Conservation (phyloP, 768 basidiomycete species). For the Boletus coccyginus region DNA sequence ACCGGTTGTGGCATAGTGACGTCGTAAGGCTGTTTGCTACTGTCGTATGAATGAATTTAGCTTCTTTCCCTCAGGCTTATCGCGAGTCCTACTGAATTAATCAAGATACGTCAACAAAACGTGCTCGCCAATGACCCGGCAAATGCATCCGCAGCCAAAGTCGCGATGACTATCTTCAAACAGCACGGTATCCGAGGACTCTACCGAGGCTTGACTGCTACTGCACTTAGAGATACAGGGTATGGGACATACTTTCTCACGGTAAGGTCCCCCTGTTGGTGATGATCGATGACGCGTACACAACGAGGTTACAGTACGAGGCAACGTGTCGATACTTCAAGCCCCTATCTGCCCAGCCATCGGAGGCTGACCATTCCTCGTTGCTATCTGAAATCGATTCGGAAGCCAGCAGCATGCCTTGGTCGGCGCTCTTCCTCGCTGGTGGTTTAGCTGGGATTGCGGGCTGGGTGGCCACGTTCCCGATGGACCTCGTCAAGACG, state of each 20-base stretch:
- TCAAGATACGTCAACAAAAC: constrained; percentile 84
- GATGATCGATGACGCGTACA: constrained; percentile 1
- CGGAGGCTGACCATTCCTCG: constrained; percentile 31
- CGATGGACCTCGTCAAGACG: constrained; percentile 88
- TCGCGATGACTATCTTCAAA: constrained; percentile 56
- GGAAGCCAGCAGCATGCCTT: constrained; percentile 37
- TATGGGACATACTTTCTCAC: constrained; percentile 86
- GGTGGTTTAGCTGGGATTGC: constrained; percentile 75
- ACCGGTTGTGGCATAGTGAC: constrained; percentile 75
- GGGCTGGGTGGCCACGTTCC: constrained; percentile 83
- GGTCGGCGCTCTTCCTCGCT: constrained; percentile 63
- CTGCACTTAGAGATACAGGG: constrained; percentile 73
- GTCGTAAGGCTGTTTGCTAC: constrained; percentile 50
- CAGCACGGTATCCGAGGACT: constrained; percentile 61
- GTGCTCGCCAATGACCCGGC: constrained; percentile 33
- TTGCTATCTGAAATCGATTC: constrained; percentile 42
- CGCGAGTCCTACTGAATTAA: constrained; percentile 80
- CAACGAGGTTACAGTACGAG: constrained; percentile 49
- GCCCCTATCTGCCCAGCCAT: constrained; percentile 6
- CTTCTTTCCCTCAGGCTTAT: constrained; percentile 47
- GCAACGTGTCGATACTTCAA: constrained; percentile 54
- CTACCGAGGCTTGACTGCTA: constrained; percentile 74
- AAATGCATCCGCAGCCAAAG: constrained; percentile 45
- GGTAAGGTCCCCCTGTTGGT: constrained; percentile 37
- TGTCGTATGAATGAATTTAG: neutral